Base-by-base conservation (phyloP, 495 filamentous ascomycete genomes). In the Penicillium mononematosum region DNA sequence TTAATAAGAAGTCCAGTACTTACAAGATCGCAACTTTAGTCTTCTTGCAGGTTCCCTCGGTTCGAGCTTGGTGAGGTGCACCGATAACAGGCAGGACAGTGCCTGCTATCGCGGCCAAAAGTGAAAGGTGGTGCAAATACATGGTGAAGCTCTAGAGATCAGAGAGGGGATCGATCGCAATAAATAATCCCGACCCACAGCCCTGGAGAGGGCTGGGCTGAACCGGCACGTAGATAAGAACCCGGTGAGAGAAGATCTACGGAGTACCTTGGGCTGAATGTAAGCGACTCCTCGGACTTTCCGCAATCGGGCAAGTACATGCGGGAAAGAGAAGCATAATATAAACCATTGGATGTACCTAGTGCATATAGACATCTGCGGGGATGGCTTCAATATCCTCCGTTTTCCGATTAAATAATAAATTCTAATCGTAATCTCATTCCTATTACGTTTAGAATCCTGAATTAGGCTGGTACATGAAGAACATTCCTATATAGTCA, bases 1-100 rank as follows among this genome's bases (percentile, higher is more conserved):
- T 27, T 4, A 11, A 17, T n/a, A n/a, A 24, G 11, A 27, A 12
- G 36, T 43, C 17, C 38, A 36, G 24, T 32, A 12, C 69, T 54
- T 63, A 72, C 67, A 72, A 38, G 29, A 78, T 72, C 1, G 67
- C 74, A 51, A 78, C 74, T 17, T 63, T 71, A 3, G 76, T 75
- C 45, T 70, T 72, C 48, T 68, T 67, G 56, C 76, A 78, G 32
- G 58, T 61, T 16, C 51, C 60, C 45, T 68, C 62, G 4, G 43
- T 38, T 7, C 43, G 56, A 5, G 50, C 36, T 42, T 55, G 54
- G 46, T 62, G 66, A 24, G 64, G 62, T 59, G 66, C 58, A 47
- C 47, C 59, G 16, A 56, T 58, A 51, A 52, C 53, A 45, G 62
- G 58, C 52, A 61, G 66, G 36, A 64, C 29, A n/a, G 55, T 38